Conservation (phyloP, 768 basidiomycete species). For the Leccinum pellstonianum region DNA sequence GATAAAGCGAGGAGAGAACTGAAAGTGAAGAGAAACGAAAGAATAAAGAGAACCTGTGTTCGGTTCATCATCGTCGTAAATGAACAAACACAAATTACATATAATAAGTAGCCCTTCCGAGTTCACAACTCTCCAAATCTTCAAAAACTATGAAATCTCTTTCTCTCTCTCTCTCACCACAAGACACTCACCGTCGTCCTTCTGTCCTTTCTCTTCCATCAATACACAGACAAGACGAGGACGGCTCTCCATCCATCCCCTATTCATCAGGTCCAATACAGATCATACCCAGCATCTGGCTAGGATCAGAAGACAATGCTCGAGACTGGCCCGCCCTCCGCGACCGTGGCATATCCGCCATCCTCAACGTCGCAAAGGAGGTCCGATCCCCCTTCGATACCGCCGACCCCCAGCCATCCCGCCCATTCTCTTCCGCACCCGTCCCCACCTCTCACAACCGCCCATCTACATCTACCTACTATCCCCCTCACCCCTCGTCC, state of each 20-base stretch:
- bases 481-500: conserved; percentile 61
- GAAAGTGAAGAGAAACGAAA: conserved; percentile 50
- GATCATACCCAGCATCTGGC: conserved; percentile 82
- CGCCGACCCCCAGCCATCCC: conserved; percentile 45
- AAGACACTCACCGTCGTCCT: conserved; percentile 50
- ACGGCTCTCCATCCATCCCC: conserved; percentile 57
- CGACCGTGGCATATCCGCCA: conserved; percentile 70
- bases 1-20: conserved; percentile 39
- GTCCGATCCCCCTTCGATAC: conserved; percentile 71
- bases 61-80: conserved; percentile 43
- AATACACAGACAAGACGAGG: conserved; percentile 65
- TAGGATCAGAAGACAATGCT: conserved; percentile 91
- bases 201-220: conserved; percentile 69
- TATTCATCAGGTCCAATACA: conserved; percentile 82
- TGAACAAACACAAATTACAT: background rate
- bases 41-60: conserved; percentile 53
- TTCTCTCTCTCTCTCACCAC: conserved; percentile 26
- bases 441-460: conserved; percentile 44
- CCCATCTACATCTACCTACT: conserved; percentile 48
- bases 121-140: too few relatives aligned
- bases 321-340: conserved; percentile 73
- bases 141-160: background rate
- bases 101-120: conserved; percentile 21
- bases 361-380: conserved; percentile 94
- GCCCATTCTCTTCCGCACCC: conserved; percentile 67